Evolutionary conservation across 1,284 basidiomycete genomes (phyloP).

Genomic region (Melampsora larici-populina): DNA sequence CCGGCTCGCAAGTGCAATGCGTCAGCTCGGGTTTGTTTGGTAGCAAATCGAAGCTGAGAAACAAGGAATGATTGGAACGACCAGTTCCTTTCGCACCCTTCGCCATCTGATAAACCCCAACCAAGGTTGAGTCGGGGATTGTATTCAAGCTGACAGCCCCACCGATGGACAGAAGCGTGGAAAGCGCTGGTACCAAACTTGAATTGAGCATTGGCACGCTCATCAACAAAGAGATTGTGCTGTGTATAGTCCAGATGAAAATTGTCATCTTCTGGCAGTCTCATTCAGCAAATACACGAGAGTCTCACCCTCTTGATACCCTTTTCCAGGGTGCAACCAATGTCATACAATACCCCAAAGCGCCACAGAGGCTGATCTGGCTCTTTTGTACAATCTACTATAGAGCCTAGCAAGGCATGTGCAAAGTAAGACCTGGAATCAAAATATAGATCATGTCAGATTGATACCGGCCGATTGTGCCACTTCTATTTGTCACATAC

Average conservation of each 20-base stretch:
- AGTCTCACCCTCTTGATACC: not conserved
- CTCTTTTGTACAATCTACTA: not conserved
- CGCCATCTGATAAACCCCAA: not conserved
- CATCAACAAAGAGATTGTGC: not conserved
- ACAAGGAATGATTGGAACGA: not conserved
- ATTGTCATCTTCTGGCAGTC: not conserved
- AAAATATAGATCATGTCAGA: no score
- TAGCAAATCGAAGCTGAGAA: no score
- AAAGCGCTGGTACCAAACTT: conserved; percentile 14
- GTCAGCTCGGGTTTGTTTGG: no score
- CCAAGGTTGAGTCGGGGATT: conserved; percentile 2
- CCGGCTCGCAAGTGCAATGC: no score
- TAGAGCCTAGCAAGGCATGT: not conserved
- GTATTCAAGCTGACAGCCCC: conserved; percentile 6
- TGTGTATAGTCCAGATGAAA: not conserved
- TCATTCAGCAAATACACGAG: no score
- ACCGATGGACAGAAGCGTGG: conserved; percentile 10
- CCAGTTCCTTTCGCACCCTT: no score
- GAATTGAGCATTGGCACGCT: not conserved
- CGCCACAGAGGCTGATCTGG: not conserved
- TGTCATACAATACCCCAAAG: not conserved
- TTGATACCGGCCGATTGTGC: no score
- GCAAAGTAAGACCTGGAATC: not conserved
- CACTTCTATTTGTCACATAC: no score
- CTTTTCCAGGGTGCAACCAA: not conserved